Evolutionary conservation across 2,329 filamentous ascomycete species (phyloP), one percentile per base, ranked within the genome.

Genomic region (Teratosphaeria epicoccoides): DNA sequence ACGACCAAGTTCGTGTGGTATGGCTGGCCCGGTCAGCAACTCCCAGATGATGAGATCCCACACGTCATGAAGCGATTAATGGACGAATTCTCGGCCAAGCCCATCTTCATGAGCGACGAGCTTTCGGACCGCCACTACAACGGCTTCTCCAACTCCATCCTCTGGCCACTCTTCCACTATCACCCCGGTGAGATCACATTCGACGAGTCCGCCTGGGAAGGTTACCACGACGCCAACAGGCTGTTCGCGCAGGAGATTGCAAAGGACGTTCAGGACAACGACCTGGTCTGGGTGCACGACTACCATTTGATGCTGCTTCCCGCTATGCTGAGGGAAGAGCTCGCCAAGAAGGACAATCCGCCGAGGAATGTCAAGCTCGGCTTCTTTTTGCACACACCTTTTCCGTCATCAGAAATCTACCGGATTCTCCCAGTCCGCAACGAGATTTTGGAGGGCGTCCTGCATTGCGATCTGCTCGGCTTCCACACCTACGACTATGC

Each of bases 401-500:
- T 97, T 72, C 93, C 93, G 11, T 95, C 88, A 68, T 94, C 87
- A 61, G 91, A 97, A 71, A 95, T 97, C 65, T 97, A 96, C 73
- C 83, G 93, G 57, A 96, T 97, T 59, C 76, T 97, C 7, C 93
- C 93, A 0, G 91, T 97, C 25, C 82, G 93, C 57, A 89, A 95
- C 67, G 84, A 88, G 63, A 83, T 97, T 48, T 79, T 98, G 44
- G 78, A 85, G 47, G 90, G 93, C 51, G 82, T 97, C 37, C 77
- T 98, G 28, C 86, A 95, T 67, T 95, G 91, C 73, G 93, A 97
- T 67, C 75, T 98, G 54, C 88, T 97, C 65, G 93, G 93, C 26
- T 97, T 98, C 76, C 93, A 98, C 71, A 98, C 93, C 24, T 97
- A 96, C 73, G 91, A 97, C 72, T 98, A 98, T 66, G 91, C 90